These are phyloP conservation scores for Cryptococcus sp. DNA, from an alignment of 1,284 basidiomycete species.

Conservation along the genomic window DNA sequence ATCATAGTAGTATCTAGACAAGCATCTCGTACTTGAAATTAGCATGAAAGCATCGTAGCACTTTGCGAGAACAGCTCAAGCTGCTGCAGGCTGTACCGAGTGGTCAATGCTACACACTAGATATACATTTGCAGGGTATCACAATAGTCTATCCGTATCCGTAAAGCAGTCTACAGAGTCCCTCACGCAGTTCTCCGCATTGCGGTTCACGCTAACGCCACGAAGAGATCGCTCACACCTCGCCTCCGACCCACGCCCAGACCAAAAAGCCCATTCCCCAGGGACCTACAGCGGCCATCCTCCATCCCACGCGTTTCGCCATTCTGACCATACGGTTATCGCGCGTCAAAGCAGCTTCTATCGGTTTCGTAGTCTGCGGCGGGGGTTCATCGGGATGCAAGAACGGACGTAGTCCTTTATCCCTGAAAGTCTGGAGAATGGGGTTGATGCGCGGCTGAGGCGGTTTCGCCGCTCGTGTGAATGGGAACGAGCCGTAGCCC, in stretches of 20 bases:
- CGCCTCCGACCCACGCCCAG: conserved; percentile 53
- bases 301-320: conserved; percentile 41
- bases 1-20: no score
- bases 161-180: no score
- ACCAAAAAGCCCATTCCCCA: conserved; percentile 53
- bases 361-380: conserved; percentile 1
- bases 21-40: no score
- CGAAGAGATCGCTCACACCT: conserved; percentile 30
- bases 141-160: conserved; percentile 6
- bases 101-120: no score
- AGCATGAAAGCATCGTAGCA: no score
- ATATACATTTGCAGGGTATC: conserved; percentile 1
- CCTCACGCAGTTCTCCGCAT: no score
- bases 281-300: conserved; percentile 49
- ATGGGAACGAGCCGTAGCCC: background rate
- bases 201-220: no score
- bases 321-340: conserved; percentile 14
- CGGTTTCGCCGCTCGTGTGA: background rate
- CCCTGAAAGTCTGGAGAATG: conserved; percentile 23
- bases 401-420: conserved; percentile 36
- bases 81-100: no score
- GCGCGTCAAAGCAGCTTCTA: conserved; percentile 7
- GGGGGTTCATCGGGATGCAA: conserved; percentile 24
- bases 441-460: conserved; percentile 15
- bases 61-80: no score